These are phyloP conservation scores for Colletotrichum cereale DNA, from an alignment of 2,329 filamentous ascomycete genomes.

Conservation along the genomic window DNA sequence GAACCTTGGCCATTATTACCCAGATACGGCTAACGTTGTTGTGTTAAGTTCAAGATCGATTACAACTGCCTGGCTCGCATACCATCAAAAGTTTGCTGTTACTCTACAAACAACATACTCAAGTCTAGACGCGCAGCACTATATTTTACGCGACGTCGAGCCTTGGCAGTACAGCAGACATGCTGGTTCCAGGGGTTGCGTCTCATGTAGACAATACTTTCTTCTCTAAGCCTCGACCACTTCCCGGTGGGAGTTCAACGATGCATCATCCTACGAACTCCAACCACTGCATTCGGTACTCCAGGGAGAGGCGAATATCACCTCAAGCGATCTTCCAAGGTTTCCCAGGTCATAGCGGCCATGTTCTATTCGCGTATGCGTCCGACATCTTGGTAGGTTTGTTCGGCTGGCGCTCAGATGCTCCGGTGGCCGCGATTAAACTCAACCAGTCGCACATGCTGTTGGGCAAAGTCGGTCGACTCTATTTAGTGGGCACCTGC, in stretches of 20 bases:
- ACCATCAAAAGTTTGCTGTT: not conserved
- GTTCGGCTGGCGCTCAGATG: slow-evolving; percentile 8
- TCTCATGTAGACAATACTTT: slow-evolving; percentile 29
- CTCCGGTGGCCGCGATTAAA: not conserved
- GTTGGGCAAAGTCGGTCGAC: not conserved
- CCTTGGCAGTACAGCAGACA: slow-evolving; percentile 23
- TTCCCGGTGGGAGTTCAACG: not conserved
- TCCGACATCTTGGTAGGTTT: not conserved
- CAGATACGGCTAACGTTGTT: not conserved
- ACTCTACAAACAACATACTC: not conserved
- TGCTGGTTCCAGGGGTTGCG: slow-evolving; percentile 21
- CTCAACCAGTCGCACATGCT: not conserved
- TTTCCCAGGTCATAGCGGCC: not conserved
- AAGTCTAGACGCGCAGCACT: slow-evolving; percentile 7
- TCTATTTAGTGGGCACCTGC: slow-evolving; percentile 33
- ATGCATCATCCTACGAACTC: slow-evolving; percentile 5
- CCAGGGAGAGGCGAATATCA: not conserved
- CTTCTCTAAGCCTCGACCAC: slow-evolving; percentile 9
- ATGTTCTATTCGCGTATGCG: not conserved
- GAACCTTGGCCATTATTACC: not conserved
- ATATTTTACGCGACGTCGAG: slow-evolving; percentile 18
- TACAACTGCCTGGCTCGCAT: not conserved
- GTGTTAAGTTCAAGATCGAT: too few species aligned
- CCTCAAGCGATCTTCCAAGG: not conserved
- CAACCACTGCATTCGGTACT: not conserved